Evolutionary conservation across 768 basidiomycete species (phyloP).

Genomic region (Boletus rex-veris): DNA sequence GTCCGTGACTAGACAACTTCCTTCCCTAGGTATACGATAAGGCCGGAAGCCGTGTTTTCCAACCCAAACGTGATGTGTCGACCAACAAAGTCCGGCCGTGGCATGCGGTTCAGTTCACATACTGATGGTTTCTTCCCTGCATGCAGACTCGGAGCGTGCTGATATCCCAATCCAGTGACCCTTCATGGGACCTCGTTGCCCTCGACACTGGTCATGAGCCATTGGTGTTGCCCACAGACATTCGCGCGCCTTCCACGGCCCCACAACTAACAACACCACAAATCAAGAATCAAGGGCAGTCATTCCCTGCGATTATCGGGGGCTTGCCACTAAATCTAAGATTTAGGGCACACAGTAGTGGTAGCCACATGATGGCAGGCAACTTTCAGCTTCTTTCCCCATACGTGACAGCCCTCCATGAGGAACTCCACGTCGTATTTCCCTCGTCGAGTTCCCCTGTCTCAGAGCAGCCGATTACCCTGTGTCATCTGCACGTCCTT

Average conservation of each 20-base stretch:
- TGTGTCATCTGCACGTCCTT: not conserved
- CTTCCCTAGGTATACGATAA: not conserved
- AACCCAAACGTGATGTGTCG: not conserved
- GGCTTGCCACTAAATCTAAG: slow-evolving; percentile 3
- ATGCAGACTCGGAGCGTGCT: too few relatives aligned
- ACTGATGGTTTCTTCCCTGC: not conserved
- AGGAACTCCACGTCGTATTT: slow-evolving; percentile 6
- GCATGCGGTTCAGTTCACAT: not conserved
- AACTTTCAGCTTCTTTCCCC: slow-evolving; percentile 1
- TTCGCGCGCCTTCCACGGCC: not conserved
- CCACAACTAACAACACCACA: not conserved
- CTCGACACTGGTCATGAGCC: not conserved
- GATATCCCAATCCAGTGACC: not conserved
- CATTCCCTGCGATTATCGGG: slow-evolving; percentile 8
- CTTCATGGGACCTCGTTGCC: not conserved
- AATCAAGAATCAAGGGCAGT: slow-evolving; percentile 7
- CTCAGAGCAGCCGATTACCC: not conserved
- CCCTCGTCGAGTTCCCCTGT: not conserved
- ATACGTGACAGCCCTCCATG: slow-evolving; percentile 2
- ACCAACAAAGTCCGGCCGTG: not conserved
- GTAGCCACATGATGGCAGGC: not conserved
- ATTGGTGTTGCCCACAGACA: not conserved
- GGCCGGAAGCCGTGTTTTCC: not conserved
- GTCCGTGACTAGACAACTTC: too few relatives aligned
- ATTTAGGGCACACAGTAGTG: slow-evolving; percentile 11